Evolutionary conservation across 2,329 filamentous ascomycete species (phyloP).

Genomic region (Apiospora pterosperma): DNA sequence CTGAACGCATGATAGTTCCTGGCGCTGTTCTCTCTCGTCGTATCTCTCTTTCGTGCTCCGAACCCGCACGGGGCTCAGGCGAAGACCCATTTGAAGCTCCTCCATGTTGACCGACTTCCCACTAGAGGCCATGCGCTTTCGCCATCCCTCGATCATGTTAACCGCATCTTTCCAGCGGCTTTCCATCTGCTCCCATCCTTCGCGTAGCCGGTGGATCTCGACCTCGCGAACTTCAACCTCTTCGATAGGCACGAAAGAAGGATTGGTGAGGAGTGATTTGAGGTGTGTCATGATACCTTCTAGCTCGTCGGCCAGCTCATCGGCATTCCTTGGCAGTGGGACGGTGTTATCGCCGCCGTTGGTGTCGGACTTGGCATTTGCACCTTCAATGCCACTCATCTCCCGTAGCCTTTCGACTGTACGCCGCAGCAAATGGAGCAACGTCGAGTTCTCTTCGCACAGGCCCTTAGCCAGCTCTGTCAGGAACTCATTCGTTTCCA

Average conservation of each 20-base stretch:
- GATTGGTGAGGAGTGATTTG: conserved; percentile 82
- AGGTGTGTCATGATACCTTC: conserved; percentile 77
- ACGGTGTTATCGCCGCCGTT: conserved; percentile 16
- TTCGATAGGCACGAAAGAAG: conserved; percentile 92
- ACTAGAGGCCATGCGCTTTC: conserved; percentile 70
- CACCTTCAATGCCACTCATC: conserved; percentile 55
- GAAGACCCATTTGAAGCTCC: conserved; percentile 65
- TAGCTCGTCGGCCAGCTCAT: conserved; percentile 73
- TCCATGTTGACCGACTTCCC: conserved; percentile 68
- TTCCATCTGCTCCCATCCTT: conserved; percentile 94
- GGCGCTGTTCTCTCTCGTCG: conserved; percentile 22
- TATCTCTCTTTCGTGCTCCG: conserved; percentile 34
- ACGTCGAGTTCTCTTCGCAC: conserved; percentile 86
- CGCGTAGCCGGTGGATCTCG: conserved; percentile 78
- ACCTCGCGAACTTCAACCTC: conserved; percentile 91
- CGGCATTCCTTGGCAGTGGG: conserved; percentile 36
- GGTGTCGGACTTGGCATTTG: conserved; percentile 6
- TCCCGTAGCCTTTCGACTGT: conserved; percentile 70
- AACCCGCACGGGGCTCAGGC: conserved; percentile 57
- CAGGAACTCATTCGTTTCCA: conserved; percentile 88
- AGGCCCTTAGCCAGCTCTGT: conserved; percentile 78
- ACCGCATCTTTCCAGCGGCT: conserved; percentile 85
- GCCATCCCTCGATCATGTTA: conserved; percentile 88
- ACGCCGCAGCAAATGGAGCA: conserved; percentile 68
- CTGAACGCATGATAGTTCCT: conserved; percentile 34